Evolutionary conservation across 768 basidiomycete species (phyloP).

Genomic region (Dioszegia crocea): DNA sequence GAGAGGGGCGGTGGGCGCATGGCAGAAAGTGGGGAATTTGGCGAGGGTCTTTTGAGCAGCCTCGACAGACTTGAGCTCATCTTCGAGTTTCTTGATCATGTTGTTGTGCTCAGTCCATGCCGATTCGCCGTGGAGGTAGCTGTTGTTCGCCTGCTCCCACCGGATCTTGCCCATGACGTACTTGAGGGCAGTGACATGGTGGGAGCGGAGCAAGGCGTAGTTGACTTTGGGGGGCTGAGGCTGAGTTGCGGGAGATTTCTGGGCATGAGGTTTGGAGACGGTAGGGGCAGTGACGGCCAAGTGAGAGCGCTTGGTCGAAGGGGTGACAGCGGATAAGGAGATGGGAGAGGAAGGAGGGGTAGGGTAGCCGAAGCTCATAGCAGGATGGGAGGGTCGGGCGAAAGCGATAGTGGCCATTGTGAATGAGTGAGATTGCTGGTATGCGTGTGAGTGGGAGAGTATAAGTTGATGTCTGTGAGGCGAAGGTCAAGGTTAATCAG

Average conservation of each 20-base stretch:
- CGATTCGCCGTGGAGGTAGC: constrained; percentile 29
- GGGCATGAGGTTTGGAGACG: constrained; percentile 1
- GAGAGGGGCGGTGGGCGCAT: constrained; percentile 18
- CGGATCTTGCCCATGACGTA: constrained; percentile 35
- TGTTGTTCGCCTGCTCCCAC: constrained; percentile 35
- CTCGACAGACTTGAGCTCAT: constrained; percentile 26
- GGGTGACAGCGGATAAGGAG: neutral
- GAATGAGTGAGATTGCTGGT: neutral
- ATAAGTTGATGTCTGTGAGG: no score
- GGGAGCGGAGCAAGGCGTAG: constrained; percentile 31
- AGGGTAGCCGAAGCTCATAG: constrained; percentile 20
- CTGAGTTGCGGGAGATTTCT: neutral
- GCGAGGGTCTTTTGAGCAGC: constrained; percentile 33
- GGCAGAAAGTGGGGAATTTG: constrained; percentile 23
- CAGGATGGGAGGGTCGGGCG: constrained; percentile 23
- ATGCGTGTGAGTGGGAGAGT: neutral
- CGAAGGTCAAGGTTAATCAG: neutral
- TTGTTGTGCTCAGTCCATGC: constrained; percentile 30
- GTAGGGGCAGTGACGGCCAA: neutral
- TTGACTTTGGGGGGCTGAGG: constrained; percentile 9
- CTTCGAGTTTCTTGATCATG: constrained; percentile 34
- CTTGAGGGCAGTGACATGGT: constrained; percentile 28
- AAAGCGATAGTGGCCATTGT: constrained; percentile 8
- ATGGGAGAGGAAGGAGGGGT: constrained; percentile 25
- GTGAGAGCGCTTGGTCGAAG: neutral